Conservation (phyloP, 1,284 basidiomycete genomes). For the Malassezia obtusa region DNA sequence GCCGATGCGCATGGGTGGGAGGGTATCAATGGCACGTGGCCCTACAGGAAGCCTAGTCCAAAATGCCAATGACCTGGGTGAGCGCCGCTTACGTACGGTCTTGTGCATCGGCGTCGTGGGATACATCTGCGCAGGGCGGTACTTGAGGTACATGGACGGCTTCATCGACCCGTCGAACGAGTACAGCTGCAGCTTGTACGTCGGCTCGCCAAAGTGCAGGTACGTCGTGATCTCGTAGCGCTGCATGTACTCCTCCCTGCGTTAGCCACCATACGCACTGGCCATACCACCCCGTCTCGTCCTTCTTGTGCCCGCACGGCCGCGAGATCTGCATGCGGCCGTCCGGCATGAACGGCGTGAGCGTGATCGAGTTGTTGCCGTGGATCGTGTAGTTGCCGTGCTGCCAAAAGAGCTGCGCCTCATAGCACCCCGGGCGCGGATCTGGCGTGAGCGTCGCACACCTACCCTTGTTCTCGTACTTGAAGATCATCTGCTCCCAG, state of each 20-base stretch:
- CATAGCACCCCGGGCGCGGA: slow-evolving; percentile 34
- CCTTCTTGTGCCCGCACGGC: background rate
- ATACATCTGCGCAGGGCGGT: slow-evolving; percentile 18
- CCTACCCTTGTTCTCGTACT: slow-evolving; percentile 16
- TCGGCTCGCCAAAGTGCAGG: slow-evolving; percentile 19
- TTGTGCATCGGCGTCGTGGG: slow-evolving; percentile 17
- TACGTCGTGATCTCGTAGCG: slow-evolving; percentile 21
- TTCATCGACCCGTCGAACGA: slow-evolving; percentile 23
- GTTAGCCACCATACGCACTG: slow-evolving; percentile 12
- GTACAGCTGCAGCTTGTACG: slow-evolving; percentile 26
- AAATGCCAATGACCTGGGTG: slow-evolving; percentile 6
- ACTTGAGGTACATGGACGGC: slow-evolving; percentile 19
- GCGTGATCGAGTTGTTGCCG: slow-evolving; percentile 24
- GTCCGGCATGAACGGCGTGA: slow-evolving; percentile 25
- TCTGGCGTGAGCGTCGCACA: slow-evolving; percentile 1
- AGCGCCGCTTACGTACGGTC: slow-evolving; percentile 1
- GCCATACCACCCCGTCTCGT: slow-evolving; percentile 19
- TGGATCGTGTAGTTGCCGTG: slow-evolving; percentile 41
- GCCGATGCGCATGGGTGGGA: background rate
- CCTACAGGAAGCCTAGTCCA: background rate
- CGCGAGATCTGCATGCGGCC: slow-evolving; percentile 20
- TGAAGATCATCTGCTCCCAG: slow-evolving; percentile 44
- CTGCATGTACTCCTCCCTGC: slow-evolving; percentile 6
- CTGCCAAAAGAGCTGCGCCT: slow-evolving; percentile 43
- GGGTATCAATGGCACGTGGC: slow-evolving; percentile 5